Evolutionary conservation across 225 moss, liverwort and hornwort genomes (phyloP).

Genomic region (Pleurozium schreberi): DNA sequence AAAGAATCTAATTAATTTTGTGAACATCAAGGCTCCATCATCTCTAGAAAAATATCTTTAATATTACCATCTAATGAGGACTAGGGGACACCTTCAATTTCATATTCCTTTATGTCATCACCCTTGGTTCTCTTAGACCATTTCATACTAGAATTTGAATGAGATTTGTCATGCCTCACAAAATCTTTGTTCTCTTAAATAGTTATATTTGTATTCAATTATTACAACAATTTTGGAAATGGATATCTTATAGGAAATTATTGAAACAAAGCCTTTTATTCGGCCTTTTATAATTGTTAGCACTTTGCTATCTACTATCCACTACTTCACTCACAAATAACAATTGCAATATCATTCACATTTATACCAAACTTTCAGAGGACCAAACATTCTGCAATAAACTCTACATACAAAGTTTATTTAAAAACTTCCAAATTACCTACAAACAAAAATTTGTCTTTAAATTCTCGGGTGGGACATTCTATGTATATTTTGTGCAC

Average conservation of each 20-base stretch:
- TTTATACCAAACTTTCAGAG: background rate
- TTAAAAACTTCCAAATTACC: fast-evolving
- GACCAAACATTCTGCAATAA: background rate
- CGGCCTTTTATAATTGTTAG: no score
- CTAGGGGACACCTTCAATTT: background rate
- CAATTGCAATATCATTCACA: background rate
- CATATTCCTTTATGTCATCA: background rate
- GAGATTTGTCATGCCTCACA: no score
- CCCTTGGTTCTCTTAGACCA: background rate
- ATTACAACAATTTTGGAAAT: background rate
- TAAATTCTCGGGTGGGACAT: no score
- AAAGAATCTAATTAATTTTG: background rate
- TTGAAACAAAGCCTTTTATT: background rate
- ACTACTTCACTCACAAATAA: background rate
- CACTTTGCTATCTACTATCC: background rate
- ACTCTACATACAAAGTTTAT: background rate
- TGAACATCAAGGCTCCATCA: fast-evolving
- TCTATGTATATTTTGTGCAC: no score
- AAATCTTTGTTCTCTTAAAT: no score
- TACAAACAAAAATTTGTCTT: background rate
- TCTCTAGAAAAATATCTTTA: background rate
- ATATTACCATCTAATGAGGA: background rate
- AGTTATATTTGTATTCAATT: fast-evolving
- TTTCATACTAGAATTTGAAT: background rate
- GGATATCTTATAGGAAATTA: background rate